Evolutionary conservation across 805 yeast species (phyloP).

Genomic region (Candida dajiaensis): DNA sequence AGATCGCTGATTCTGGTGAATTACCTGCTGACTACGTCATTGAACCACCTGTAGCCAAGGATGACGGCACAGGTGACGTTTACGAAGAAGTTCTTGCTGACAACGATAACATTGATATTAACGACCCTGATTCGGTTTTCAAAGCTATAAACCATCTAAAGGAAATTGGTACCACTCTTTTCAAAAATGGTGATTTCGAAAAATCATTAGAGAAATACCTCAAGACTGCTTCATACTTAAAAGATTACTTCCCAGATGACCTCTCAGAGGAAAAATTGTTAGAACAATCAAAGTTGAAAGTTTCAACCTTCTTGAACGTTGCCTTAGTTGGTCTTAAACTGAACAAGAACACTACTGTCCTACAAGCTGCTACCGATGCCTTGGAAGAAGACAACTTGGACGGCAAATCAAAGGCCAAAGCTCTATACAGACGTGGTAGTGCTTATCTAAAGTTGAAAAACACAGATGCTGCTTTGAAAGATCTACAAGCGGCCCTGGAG

Average conservation of each 20-base stretch:
- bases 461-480: slow-evolving; percentile 62
- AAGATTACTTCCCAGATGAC: slow-evolving; percentile 70
- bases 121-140: slow-evolving; percentile 59
- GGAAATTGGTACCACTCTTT: slow-evolving; percentile 68
- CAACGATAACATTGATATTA: slow-evolving; percentile 57
- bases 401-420: slow-evolving; percentile 74
- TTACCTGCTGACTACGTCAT: slow-evolving; percentile 53
- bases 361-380: slow-evolving; percentile 61
- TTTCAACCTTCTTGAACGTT: slow-evolving; percentile 63
- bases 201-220: slow-evolving; percentile 61
- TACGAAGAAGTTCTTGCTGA: slow-evolving; percentile 74
- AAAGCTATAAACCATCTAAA: slow-evolving; percentile 62
- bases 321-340: slow-evolving; percentile 69
- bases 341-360: slow-evolving; percentile 45
- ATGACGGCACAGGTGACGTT: slow-evolving; percentile 81
- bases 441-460: slow-evolving; percentile 62
- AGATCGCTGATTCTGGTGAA: slow-evolving; percentile 74
- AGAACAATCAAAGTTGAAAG: slow-evolving; percentile 46
- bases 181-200: slow-evolving; percentile 56
- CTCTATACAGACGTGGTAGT: slow-evolving; percentile 77
- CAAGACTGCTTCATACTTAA: slow-evolving; percentile 65
- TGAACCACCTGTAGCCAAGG: slow-evolving; percentile 38
- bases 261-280: slow-evolving; percentile 48
- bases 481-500: slow-evolving; percentile 58
- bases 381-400: slow-evolving; percentile 49